These are phyloP conservation scores for Rhizopogon vesiculosus DNA, from an alignment of 768 basidiomycete species.

Conservation along the genomic window DNA sequence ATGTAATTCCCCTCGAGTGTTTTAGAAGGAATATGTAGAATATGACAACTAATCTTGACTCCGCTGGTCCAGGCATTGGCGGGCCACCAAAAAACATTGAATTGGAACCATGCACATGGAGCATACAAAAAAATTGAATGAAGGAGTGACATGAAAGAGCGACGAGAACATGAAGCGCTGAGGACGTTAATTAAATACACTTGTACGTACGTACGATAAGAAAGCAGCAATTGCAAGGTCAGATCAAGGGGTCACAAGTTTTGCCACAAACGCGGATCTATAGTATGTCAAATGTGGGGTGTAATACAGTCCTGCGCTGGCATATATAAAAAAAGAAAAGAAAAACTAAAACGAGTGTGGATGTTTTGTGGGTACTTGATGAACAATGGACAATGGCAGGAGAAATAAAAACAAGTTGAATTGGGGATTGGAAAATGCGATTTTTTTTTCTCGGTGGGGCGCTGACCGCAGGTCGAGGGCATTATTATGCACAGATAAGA, in stretches of 20 bases:
- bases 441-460: conserved; percentile 11
- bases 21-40: neutral
- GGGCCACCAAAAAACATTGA: neutral
- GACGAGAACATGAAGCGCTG: conserved; percentile 11
- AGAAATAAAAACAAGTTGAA: conserved; percentile 10
- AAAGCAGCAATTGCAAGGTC: conserved; percentile 20
- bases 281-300: conserved; percentile 12
- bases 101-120: neutral
- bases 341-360: too few species aligned
- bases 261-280: conserved; percentile 18
- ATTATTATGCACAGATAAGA: neutral
- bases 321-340: too few species aligned
- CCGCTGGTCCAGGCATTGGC: too few species aligned
- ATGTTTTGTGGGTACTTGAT: too few species aligned
- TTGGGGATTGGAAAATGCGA: conserved; percentile 7
- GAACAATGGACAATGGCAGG: conserved; percentile 1
- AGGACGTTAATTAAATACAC: conserved; percentile 7
- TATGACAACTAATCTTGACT: too few species aligned
- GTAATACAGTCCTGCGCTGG: conserved; percentile 23
- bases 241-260: conserved; percentile 6
- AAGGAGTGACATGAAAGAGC: conserved; percentile 11
- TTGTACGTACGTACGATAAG: conserved; percentile 4
- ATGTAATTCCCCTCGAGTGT: too few species aligned
- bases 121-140: neutral
- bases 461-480: conserved; percentile 9